phyloP scores from a whole-genome alignment of 176 grass and related monocot species.

The Luzula sylvatica region DNA sequence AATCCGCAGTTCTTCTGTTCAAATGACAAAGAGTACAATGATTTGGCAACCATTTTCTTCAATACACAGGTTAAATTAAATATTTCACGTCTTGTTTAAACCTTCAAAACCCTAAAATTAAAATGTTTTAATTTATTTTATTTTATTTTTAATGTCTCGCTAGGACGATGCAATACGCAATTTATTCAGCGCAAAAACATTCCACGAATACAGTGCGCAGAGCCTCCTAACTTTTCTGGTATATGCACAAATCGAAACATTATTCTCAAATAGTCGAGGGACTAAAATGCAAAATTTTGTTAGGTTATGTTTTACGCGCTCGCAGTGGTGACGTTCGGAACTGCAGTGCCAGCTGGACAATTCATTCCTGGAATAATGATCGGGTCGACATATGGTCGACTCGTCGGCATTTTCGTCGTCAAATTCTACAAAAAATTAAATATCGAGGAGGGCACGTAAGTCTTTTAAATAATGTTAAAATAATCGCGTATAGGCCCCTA shows the following conservation, averaged over 20 bases:
- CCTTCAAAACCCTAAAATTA: constrained; percentile 9
- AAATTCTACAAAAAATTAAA: constrained; percentile 91
- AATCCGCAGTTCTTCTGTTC: constrained; percentile 85
- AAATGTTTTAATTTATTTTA: no score
- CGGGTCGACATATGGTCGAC: constrained; percentile 95
- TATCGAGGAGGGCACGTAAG: constrained; percentile 97
- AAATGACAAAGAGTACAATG: constrained; percentile 91
- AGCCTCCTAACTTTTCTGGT: constrained; percentile 98
- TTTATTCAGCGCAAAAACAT: constrained; percentile 99
- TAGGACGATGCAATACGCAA: constrained; percentile 99
- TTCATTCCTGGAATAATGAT: constrained; percentile 99
- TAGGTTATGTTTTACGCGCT: constrained; percentile 99
- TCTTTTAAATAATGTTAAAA: constrained; percentile 11
- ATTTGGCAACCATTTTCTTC: constrained; percentile 99
- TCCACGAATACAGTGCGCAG: constrained; percentile 94
- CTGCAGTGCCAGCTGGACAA: constrained; percentile 96
- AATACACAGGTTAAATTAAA: constrained; percentile 71
- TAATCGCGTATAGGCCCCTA: no score
- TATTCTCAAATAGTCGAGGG: not conserved
- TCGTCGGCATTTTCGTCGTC: constrained; percentile 95
- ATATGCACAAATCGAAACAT: constrained; percentile 2
- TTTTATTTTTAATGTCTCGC: constrained; percentile 20
- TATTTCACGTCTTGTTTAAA: not conserved
- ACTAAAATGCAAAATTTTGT: not conserved
- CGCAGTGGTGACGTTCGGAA: constrained; percentile 92